Base-by-base conservation (phyloP, 257 asterid genomes). In the Nicotiana sylvestris region DNA sequence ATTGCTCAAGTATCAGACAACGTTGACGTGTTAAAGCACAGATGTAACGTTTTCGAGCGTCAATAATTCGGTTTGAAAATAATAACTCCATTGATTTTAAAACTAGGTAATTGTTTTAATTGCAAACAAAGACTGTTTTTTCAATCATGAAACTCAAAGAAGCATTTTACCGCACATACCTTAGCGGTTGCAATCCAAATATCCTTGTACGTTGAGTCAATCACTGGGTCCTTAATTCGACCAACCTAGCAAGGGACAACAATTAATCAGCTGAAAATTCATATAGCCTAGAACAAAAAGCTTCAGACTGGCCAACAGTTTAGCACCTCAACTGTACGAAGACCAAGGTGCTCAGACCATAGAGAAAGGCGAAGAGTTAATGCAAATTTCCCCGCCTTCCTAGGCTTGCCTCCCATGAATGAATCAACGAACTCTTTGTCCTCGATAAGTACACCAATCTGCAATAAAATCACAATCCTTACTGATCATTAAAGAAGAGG, bases 331-430 rank as follows among this genome's bases (percentile, higher is more conserved):
- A 89, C 90, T 29, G 89, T 84, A 77, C 84, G 92, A 86, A 96
- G 97, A 80, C 98, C 99, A 84, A 96, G 94, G 86, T 96, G 98
- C 88, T 96, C 99, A 18, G 97, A 91, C 99, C 98, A 96, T 13
- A 96, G 87, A 11, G 99, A 92, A 84, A 92, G 92, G 81, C 99
- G 93, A 72, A 96, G 93, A 80, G 98, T 96, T 81, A 78, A 86
- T 46, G 99, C 89, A 81, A 96, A 94, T 85, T 94, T 96, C 84
- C 99, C 99, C 33, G 98, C 98, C 89, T 85, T 91, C 91, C 94
- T 89, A 43, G 94, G 80, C 86, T 87, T 92, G 81, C 98, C 98
- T 76, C 97, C 97, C 88, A 96, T 94, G 86, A 57, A 86, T 68
- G 98, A 96, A 84, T 96, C 92, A 60, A 96, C 89, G 78, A 91